phyloP scores from a whole-genome alignment of 1,284 basidiomycete species.

The Sanghuangporus baumii region DNA sequence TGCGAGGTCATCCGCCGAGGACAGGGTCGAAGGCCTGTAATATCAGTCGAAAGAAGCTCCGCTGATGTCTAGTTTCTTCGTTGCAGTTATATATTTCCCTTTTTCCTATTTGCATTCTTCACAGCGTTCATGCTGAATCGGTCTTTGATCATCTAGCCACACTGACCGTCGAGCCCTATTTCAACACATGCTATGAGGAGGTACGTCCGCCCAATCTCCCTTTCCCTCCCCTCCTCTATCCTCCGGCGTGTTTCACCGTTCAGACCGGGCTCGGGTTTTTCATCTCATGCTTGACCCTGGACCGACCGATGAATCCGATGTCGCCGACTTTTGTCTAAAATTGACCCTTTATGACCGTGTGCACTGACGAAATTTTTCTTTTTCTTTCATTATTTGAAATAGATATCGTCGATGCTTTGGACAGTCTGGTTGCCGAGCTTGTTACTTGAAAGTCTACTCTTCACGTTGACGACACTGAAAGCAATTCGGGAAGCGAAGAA shows the following conservation, averaged over 20 bases:
- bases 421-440: slow-evolving; percentile 17
- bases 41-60: neutral
- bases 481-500: slow-evolving; percentile 13
- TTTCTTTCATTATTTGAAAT: neutral
- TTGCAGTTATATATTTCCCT: neutral
- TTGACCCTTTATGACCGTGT: neutral
- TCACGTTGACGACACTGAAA: slow-evolving; percentile 14
- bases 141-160: neutral
- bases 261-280: neutral
- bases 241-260: neutral
- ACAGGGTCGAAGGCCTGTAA: neutral
- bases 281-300: neutral
- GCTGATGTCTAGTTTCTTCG: neutral
- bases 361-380: neutral
- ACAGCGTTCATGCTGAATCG: neutral
- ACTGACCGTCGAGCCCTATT: slow-evolving; percentile 10
- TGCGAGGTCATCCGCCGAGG: neutral
- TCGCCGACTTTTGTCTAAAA: neutral
- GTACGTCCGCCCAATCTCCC: slow-evolving; percentile 5
- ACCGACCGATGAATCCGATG: neutral
- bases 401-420: slow-evolving; percentile 16
- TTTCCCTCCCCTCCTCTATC: neutral
- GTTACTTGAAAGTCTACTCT: slow-evolving; percentile 13
- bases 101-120: neutral
- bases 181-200: slow-evolving; percentile 16